Evolutionary conservation across 2,329 filamentous ascomycete species (phyloP).

Genomic region (Cladophialophora chaetospira): DNA sequence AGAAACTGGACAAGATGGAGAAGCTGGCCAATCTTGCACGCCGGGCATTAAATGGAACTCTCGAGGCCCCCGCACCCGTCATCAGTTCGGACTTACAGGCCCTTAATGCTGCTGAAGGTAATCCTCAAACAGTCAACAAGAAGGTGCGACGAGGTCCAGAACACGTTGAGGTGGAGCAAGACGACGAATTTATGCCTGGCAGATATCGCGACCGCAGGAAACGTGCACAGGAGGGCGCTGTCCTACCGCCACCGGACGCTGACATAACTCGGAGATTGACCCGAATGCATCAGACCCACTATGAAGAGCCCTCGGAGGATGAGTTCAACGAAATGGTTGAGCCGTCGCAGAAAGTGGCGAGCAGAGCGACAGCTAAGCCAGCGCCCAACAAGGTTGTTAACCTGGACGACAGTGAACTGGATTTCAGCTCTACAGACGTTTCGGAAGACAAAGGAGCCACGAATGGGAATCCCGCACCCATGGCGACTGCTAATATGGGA

Average conservation of each 20-base stretch:
- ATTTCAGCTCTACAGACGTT: slow-evolving; percentile 15
- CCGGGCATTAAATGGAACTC: slow-evolving; percentile 23
- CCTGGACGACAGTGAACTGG: slow-evolving; percentile 16
- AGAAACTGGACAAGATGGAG: slow-evolving; percentile 30
- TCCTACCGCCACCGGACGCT: slow-evolving; percentile 16
- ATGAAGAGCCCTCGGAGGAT: slow-evolving; percentile 33
- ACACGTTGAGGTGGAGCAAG: slow-evolving; percentile 28
- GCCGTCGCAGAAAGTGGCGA: background rate
- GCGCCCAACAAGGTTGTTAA: slow-evolving; percentile 6
- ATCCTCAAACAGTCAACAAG: slow-evolving; percentile 27
- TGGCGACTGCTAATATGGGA: slow-evolving; percentile 9
- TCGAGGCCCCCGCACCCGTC: slow-evolving; percentile 25
- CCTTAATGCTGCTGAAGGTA: slow-evolving; percentile 34
- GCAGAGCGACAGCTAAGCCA: background rate
- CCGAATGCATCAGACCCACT: slow-evolving; percentile 27
- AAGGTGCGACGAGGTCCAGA: slow-evolving; percentile 21
- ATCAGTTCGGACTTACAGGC: slow-evolving; percentile 34
- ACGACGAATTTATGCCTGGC: slow-evolving; percentile 35
- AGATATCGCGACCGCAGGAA: slow-evolving; percentile 31
- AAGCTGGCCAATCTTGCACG: slow-evolving; percentile 19
- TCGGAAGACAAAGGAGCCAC: background rate
- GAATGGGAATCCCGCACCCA: slow-evolving; percentile 9
- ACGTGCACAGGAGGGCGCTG: slow-evolving; percentile 17
- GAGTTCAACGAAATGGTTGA: slow-evolving; percentile 28
- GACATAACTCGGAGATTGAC: slow-evolving; percentile 29